Evolutionary conservation across 2,329 filamentous ascomycete species (phyloP).

Genomic region (Colletotrichum tabaci): DNA sequence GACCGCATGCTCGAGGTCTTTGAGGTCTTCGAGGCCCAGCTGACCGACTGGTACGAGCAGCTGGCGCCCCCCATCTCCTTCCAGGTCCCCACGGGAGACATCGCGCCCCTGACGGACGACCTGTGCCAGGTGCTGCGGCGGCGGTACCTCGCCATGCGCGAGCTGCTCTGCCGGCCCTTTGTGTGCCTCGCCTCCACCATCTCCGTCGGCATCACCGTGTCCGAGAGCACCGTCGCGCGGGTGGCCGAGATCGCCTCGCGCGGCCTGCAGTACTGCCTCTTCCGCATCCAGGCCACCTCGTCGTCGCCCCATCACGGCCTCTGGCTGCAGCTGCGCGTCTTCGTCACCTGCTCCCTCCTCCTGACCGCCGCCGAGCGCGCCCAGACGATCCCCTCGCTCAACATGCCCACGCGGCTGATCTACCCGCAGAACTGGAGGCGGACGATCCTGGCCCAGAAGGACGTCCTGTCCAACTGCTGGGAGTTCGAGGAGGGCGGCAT

Average conservation of each 20-base stretch:
- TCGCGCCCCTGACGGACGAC: conserved; percentile 32
- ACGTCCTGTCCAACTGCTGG: conserved; percentile 33
- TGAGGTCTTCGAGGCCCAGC: conserved; percentile 36
- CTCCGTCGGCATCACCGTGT: conserved; percentile 26
- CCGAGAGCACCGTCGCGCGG: conserved; percentile 9
- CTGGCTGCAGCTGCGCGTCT: conserved; percentile 35
- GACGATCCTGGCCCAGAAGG: conserved; percentile 30
- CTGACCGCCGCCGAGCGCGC: conserved; percentile 33
- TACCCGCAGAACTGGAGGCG: conserved; percentile 34
- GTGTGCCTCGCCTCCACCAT: conserved; percentile 36
- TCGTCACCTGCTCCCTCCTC: conserved; percentile 38
- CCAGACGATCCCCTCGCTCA: conserved; percentile 32
- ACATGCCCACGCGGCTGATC: conserved; percentile 28
- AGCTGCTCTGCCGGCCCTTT: conserved; percentile 35
- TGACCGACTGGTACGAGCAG: conserved; percentile 38
- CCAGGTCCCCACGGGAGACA: conserved; percentile 24
- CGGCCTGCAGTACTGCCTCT: conserved; percentile 34
- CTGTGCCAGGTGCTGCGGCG: conserved; percentile 35
- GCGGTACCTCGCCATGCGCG: conserved; percentile 30
- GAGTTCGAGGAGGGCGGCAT: conserved; percentile 40
- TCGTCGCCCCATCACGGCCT: conserved; percentile 28
- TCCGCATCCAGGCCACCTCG: conserved; percentile 32
- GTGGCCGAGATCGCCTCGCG: conserved; percentile 30
- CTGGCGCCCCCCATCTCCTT: conserved; percentile 32
- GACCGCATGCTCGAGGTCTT: conserved; percentile 41